These are phyloP conservation scores for Pittosporum tobira DNA, from an alignment of 129 eudicot species.

Conservation along the genomic window DNA sequence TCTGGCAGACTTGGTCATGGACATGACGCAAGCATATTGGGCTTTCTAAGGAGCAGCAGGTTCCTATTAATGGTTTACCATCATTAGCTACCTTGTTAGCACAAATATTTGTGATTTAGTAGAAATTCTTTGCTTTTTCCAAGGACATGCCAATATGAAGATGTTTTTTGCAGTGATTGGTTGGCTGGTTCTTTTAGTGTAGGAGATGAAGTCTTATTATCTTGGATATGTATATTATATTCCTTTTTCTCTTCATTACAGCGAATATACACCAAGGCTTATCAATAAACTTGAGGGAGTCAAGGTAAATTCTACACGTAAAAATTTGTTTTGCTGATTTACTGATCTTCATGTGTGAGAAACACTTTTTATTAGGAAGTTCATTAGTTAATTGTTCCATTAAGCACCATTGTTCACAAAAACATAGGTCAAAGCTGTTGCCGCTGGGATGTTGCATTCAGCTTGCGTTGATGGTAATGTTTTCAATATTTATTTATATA, in stretches of 20 bases:
- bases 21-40: conserved; percentile 62
- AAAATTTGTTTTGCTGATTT: background rate
- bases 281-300: conserved; percentile 78
- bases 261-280: conserved; percentile 91
- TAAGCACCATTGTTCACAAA: conserved; percentile 8
- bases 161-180: background rate
- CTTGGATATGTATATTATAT: background rate
- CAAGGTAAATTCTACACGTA: conserved; percentile 40
- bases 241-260: conserved; percentile 23
- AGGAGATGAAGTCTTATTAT: conserved; percentile 1
- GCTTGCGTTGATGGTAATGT: conserved; percentile 77
- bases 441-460: conserved; percentile 97
- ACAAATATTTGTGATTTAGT: background rate
- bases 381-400: background rate
- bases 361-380: background rate
- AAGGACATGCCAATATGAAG: background rate
- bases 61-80: conserved; percentile 10
- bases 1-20: conserved; percentile 97
- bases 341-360: background rate
- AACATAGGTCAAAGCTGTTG: conserved; percentile 52
- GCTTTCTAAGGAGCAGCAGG: conserved; percentile 64
- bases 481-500: background rate
- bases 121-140: background rate
- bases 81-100: background rate
- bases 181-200: background rate